phyloP scores from a whole-genome alignment of 495 filamentous ascomycete species.

The Extremus antarcticus region DNA sequence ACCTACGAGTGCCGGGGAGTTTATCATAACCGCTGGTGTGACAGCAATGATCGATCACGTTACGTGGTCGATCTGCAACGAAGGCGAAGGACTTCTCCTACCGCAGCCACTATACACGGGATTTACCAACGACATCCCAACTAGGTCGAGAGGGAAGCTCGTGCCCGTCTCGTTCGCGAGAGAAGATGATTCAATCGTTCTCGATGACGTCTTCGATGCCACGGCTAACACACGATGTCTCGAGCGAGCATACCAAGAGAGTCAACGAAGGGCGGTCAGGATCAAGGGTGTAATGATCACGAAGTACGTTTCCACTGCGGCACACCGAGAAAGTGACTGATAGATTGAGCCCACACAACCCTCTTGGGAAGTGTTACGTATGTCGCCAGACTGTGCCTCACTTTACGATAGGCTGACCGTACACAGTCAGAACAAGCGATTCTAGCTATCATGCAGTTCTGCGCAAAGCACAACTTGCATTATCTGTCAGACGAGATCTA shows the following conservation, averaged over 20 bases:
- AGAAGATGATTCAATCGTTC: constrained; percentile 10
- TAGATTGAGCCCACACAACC: constrained; percentile 18
- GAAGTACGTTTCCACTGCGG: too few species aligned
- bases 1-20: constrained; percentile 5
- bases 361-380: constrained; percentile 13
- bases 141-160: constrained; percentile 10
- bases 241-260: not conserved
- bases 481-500: constrained; percentile 19
- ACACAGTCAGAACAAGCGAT: constrained; percentile 1
- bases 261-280: constrained; percentile 10
- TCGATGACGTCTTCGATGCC: constrained; percentile 1
- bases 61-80: constrained; percentile 14
- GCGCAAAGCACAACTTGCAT: constrained; percentile 8
- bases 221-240: constrained; percentile 9
- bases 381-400: too few species aligned
- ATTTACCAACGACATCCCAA: constrained; percentile 17
- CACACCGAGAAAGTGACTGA: too few species aligned
- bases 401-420: too few species aligned
- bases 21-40: constrained; percentile 18
- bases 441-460: constrained; percentile 9
- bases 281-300: constrained; percentile 13
- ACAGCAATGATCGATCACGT: constrained; percentile 20
- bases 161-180: constrained; percentile 14
- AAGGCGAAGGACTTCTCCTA: constrained; percentile 24
- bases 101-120: constrained; percentile 19